Percentiles rank a stretch among this genome's conserved stretches.
Conservation (phyloP, 148 eudicot species). For the Rhododendron simsii region DNA sequence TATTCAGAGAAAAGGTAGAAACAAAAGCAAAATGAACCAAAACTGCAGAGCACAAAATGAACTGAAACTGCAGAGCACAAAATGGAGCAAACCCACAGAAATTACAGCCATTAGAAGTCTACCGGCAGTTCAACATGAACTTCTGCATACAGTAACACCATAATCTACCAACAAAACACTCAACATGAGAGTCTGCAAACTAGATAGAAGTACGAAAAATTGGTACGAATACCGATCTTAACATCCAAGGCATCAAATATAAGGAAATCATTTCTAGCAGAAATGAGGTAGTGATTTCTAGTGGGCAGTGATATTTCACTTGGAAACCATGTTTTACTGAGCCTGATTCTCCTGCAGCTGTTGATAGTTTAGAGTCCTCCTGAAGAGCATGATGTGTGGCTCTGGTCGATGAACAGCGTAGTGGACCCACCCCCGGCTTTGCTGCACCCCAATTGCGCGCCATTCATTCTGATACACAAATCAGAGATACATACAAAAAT, state of each 20-base stretch:
- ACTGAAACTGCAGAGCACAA: not conserved
- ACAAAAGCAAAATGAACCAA: not conserved
- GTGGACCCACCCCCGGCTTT: slow-evolving; percentile 90
- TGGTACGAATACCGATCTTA: not conserved
- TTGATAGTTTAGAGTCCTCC: slow-evolving; percentile 82
- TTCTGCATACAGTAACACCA: not conserved
- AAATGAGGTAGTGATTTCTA: not conserved
- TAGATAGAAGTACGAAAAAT: not conserved
- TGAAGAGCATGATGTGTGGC: slow-evolving; percentile 91
- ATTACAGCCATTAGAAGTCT: not conserved
- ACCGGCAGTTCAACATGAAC: not conserved
- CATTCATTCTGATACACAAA: slow-evolving; percentile 56
- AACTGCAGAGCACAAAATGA: not conserved
- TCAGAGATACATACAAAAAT: not conserved
- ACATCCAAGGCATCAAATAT: not conserved
- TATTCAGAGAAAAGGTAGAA: not conserved
- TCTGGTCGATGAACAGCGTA: slow-evolving; percentile 90
- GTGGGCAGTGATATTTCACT: slow-evolving; percentile 28
- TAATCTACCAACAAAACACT: not conserved
- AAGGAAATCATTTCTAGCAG: slow-evolving; percentile 20
- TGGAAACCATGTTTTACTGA: slow-evolving; percentile 43
- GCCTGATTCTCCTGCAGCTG: slow-evolving; percentile 66
- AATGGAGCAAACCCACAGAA: not conserved
- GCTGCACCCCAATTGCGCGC: slow-evolving; percentile 90
- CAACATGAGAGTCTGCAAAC: not conserved